Base-by-base conservation (phyloP, 805 yeast genomes). In the Candida jianshihensis region DNA sequence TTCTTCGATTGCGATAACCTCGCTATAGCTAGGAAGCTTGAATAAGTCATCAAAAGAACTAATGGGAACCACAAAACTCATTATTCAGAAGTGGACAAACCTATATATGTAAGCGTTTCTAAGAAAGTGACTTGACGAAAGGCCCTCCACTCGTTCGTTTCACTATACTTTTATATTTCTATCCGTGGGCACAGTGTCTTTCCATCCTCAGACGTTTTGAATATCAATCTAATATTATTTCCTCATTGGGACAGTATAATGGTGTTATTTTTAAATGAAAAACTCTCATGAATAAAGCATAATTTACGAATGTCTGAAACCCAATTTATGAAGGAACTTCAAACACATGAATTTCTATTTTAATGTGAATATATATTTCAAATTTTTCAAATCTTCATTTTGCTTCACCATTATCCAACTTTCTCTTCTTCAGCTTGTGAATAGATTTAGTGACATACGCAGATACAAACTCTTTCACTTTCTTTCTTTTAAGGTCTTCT, bases 391-490 rank as follows among this genome's bases (percentile, higher is more conserved):
- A 21, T 21, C 25, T 6, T 32, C 15, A 34, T 15, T 18, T 29
- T 7, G 24, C 7, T 11, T 21, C 10, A 8, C 24, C 24, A 3
- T 34, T 37, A 4, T 44, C 43, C 7, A 37, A 18, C 33, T 33
- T 40, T 33, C 53, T 46, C 33, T 45, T 48, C 15, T 45, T 72
- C 9, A 59, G 67, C 51, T 73, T 77, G 19, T 53, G 58, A 43
- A 78, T 43, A 41, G 71, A 77, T 56, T 80, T 83, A 9, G 70
- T 78, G 90, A 85, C 81, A 50, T 79, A 85, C 2, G 54, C 57
- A 31, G 66, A 68, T 12, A 75, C 68, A 53, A 82, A 90, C 20
- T 55, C 66, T 56, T 81, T 81, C 19, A 88, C 68, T 54, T 89
- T 88, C 46, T 70, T 67, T 44, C 73, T 64, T 57, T 85, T 85